phyloP scores from a whole-genome alignment of 768 basidiomycete species.

The Russula ochroleuca region DNA sequence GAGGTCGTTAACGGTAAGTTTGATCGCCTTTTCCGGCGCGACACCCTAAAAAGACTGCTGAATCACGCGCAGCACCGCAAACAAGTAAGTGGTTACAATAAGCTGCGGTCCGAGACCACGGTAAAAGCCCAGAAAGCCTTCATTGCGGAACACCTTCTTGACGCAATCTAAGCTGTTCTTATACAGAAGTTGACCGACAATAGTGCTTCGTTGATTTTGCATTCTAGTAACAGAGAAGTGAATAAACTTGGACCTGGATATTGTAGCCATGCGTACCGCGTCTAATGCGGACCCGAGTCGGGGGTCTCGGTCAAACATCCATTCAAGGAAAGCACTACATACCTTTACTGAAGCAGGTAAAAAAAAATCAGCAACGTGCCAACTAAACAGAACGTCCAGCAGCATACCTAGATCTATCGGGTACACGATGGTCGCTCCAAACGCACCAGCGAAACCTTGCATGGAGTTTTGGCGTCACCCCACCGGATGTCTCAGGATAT shows the following conservation, averaged over 20 bases:
- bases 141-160: constrained; percentile 88
- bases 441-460: constrained; percentile 81
- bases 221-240: constrained; percentile 48
- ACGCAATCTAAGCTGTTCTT: constrained; percentile 96
- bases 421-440: constrained; percentile 97
- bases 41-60: constrained; percentile 59
- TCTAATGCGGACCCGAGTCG: constrained; percentile 38
- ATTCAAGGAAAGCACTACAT: constrained; percentile 29
- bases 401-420: constrained; percentile 87
- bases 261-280: constrained; percentile 43
- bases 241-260: constrained; percentile 3
- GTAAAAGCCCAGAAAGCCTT: constrained; percentile 94
- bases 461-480: constrained; percentile 24
- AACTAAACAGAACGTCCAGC: neutral
- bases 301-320: constrained; percentile 7
- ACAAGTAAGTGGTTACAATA: constrained; percentile 48
- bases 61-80: neutral
- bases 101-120: constrained; percentile 93
- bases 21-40: constrained; percentile 97
- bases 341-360: constrained; percentile 60
- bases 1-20: constrained; percentile 93
- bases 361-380: constrained; percentile 16
- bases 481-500: constrained; percentile 15
- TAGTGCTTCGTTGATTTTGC: constrained; percentile 95
- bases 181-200: constrained; percentile 95